Evolutionary conservation across 83 land plant genomes (phyloP), one percentile per base, ranked within the genome.

Genomic region (Picea mariana): DNA sequence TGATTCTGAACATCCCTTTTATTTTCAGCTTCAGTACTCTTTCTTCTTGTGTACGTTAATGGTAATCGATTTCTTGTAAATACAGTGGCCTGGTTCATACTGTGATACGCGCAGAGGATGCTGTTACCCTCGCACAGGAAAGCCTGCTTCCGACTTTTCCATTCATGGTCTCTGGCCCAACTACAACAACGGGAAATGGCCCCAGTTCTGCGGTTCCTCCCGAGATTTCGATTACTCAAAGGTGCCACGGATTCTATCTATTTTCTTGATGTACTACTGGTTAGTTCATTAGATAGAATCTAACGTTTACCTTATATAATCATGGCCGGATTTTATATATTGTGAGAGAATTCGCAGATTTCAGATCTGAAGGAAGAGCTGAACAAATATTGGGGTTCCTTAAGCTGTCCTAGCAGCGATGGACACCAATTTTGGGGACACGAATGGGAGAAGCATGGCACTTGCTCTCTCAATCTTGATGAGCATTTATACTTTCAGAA

Each of bases 51-150:
- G 58, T 69, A 17, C 6, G 0, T 34, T 34, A 7, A 69, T 34
- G 17, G n/a, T 6, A 18, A 1, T 68, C 34, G 18, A 5, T 76
- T 5, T 12, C 0, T 13, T 3, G 20, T 78, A 8, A 18, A 7
- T 75, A 68, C 86, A 97, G 99, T 97, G 99, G 99, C 99, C 99
- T 24, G 98, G 99, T 55, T 91, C 98, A 0, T 97, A 89, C 82
- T 97, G 99, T 81, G 92, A 91, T 64, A 69, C 89, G 16, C 67
- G 62, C 24, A 62, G 75, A 64, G 76, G 87, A 15, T 95, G 99
- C 64, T 97, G 99, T 84, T 97, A 90, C 67, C 96, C 99, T 2
- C 84, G 80, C 27, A 89, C 95, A 6, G 99, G 99, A 15, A 91
- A 89, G 80, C n/a, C n/a, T n/a, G n/a, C n/a, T n/a, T n/a, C n/a